Evolutionary conservation across 2,329 filamentous ascomycete species (phyloP).

Genomic region (Xylariaceae sp.): DNA sequence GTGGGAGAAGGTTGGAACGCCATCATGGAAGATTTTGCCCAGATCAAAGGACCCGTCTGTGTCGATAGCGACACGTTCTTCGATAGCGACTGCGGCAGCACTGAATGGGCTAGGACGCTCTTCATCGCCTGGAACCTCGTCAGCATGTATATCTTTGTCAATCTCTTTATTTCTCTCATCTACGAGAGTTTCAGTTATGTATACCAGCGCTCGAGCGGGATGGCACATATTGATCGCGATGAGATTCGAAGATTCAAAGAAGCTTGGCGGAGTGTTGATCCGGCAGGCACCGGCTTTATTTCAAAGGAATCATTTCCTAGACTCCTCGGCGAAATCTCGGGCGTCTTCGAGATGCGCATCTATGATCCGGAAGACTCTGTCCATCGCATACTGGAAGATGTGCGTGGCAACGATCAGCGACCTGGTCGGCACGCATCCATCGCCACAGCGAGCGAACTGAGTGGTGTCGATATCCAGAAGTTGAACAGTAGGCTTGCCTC

Average conservation of each 20-base stretch:
- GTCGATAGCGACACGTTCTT: conserved; percentile 70
- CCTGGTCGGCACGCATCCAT: conserved; percentile 53
- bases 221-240: conserved; percentile 84
- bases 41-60: conserved; percentile 75
- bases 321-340: conserved; percentile 85
- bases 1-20: conserved; percentile 95
- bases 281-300: conserved; percentile 86
- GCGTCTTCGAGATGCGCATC: conserved; percentile 95
- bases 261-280: conserved; percentile 94
- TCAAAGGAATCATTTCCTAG: conserved; percentile 84
- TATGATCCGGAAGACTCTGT: conserved; percentile 91
- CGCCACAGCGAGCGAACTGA: conserved; percentile 46
- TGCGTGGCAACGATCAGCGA: conserved; percentile 54
- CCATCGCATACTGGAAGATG: conserved; percentile 79
- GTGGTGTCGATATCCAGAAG: conserved; percentile 67
- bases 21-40: conserved; percentile 93
- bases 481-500: conserved; percentile 68
- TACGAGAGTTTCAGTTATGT: conserved; percentile 99
- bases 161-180: conserved; percentile 95
- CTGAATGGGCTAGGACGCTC: conserved; percentile 78
- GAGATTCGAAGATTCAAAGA: conserved; percentile 97
- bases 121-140: conserved; percentile 98
- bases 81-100: conserved; percentile 87
- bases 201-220: conserved; percentile 91
- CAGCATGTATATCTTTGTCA: conserved; percentile 99